Conservation (phyloP, 1,284 basidiomycete genomes). For the Fomitopsis palustris region DNA sequence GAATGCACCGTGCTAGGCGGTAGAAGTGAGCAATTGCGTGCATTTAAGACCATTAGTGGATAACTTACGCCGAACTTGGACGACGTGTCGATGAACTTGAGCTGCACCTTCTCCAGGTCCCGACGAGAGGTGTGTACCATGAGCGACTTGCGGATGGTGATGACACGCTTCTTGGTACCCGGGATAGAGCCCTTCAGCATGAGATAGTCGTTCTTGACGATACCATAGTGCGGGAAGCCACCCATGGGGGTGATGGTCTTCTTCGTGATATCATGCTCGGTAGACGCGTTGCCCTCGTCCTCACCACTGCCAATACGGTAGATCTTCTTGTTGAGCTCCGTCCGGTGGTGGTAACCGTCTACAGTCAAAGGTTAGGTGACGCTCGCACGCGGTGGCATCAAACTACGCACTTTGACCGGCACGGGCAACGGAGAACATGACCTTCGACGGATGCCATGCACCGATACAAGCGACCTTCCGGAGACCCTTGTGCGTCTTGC, state of each 20-base stretch:
- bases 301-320: constrained; percentile 90
- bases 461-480: constrained; percentile 99
- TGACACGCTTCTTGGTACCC: constrained; percentile 97
- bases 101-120: constrained; percentile 94
- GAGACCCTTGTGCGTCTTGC: constrained; percentile 99
- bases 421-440: constrained; percentile 99
- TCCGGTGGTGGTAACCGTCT: constrained; percentile 99
- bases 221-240: constrained; percentile 99
- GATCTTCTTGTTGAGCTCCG: constrained; percentile 98
- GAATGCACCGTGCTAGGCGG: constrained; percentile 82
- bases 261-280: constrained; percentile 90
- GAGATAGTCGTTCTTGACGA: constrained; percentile 98
- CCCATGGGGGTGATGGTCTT: constrained; percentile 98
- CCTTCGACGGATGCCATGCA: constrained; percentile 98
- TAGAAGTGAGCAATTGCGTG: constrained; percentile 5
- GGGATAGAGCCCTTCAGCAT: constrained; percentile 94
- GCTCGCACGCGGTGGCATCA: background rate
- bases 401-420: constrained; percentile 89
- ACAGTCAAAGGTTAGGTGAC: constrained; percentile 12
- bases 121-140: constrained; percentile 86
- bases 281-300: constrained; percentile 86
- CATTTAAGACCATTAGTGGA: too few species aligned
- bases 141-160: constrained; percentile 87
- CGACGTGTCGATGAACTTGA: constrained; percentile 99
- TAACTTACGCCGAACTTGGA: constrained; percentile 87